Evolutionary conservation across 2,329 filamentous ascomycete species (phyloP).

Genomic region (Lasiodiplodia sp.): DNA sequence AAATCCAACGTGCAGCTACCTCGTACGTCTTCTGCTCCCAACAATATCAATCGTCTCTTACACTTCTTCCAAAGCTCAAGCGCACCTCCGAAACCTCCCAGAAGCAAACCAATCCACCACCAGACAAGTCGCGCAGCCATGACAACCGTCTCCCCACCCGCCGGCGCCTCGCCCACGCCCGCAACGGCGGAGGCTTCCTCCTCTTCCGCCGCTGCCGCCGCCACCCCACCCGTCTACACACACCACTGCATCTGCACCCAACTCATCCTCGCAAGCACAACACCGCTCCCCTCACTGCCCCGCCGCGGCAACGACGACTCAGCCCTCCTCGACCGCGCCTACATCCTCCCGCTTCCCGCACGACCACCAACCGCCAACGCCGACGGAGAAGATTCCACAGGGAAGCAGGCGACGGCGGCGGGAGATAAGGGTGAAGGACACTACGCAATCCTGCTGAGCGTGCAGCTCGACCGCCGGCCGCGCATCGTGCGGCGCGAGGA

Average conservation of each 20-base stretch:
- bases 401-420: not conserved
- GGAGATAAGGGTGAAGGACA: slow-evolving; percentile 35
- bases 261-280: slow-evolving; percentile 67
- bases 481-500: slow-evolving; percentile 64
- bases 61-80: not conserved
- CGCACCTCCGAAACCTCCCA: not conserved
- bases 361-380: slow-evolving; percentile 24
- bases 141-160: not conserved
- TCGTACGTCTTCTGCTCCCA: not conserved
- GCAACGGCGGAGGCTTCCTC: not conserved
- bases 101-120: not conserved
- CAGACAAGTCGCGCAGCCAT: not conserved
- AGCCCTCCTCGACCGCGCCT: slow-evolving; percentile 58
- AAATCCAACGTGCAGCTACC: not conserved
- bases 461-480: slow-evolving; percentile 56
- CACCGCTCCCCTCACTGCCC: slow-evolving; percentile 60
- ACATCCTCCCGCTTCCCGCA: slow-evolving; percentile 62
- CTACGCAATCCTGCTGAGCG: slow-evolving; percentile 61
- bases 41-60: not conserved
- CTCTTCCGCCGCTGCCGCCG: slow-evolving; percentile 30
- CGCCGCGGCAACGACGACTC: slow-evolving; percentile 48
- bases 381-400: not conserved
- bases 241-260: slow-evolving; percentile 73
- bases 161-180: slow-evolving; percentile 39
- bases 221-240: slow-evolving; percentile 52